Conservation (phyloP, 1,139 yeast species). For the Nakaseomyces bracarensis region DNA sequence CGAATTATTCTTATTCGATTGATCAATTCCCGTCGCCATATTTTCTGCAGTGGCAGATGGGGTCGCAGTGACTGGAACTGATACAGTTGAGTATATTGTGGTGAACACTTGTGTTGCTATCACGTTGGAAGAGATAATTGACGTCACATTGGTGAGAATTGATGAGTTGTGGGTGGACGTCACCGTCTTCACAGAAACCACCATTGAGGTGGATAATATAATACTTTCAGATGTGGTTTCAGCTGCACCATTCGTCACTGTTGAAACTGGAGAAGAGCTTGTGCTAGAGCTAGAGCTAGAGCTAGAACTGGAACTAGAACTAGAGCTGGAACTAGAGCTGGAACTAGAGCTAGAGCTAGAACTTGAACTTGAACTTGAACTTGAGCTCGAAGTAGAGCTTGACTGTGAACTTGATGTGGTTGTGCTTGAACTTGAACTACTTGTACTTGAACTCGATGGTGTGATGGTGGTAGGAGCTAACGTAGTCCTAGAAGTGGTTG, state of each 20-base stretch:
- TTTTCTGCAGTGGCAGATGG: constrained; percentile 8
- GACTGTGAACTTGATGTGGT: constrained; percentile 3
- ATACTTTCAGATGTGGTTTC: constrained; percentile 12
- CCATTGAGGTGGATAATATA: constrained; percentile 19
- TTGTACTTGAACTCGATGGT: background rate
- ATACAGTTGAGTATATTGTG: constrained; percentile 19
- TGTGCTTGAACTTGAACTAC: constrained; percentile 9
- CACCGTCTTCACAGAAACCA: constrained; percentile 28
- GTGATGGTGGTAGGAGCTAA: background rate
- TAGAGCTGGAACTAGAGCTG: constrained; percentile 7
- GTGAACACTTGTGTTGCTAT: constrained; percentile 16
- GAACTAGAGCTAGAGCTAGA: constrained; percentile 2
- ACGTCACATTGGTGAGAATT: constrained; percentile 8
- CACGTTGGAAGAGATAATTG: constrained; percentile 24
- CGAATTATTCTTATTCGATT: constrained; percentile 7
- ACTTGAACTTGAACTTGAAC: constrained; percentile 7
- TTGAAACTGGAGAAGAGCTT: constrained; percentile 2
- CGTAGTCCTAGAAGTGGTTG: constrained; percentile 5
- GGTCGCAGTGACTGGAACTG: constrained; percentile 10
- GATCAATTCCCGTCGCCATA: constrained; percentile 2
- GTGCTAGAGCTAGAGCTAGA: constrained; percentile 5
- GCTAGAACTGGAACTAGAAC: constrained; percentile 5
- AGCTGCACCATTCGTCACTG: constrained; percentile 6
- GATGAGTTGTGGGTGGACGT: constrained; percentile 19
- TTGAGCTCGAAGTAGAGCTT: background rate